Base-by-base conservation (phyloP, 306 rosid genomes). In the Purshia tridentata region DNA sequence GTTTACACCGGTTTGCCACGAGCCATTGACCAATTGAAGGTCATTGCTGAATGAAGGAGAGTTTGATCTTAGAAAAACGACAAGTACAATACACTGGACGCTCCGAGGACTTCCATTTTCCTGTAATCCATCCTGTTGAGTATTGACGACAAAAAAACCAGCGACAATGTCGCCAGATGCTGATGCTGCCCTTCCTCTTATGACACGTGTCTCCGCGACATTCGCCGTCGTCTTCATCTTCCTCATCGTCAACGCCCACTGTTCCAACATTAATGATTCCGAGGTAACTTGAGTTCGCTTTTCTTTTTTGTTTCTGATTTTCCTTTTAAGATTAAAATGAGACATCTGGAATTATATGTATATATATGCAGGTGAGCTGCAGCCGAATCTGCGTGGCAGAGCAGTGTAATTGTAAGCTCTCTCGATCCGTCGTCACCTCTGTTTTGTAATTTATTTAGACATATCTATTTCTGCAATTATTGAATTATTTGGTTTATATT, bases 401-500 rank as follows among this genome's bases (percentile, higher is more conserved):
- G 78, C 80, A 85, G 13, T 93, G 97, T 77, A 72, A 91, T 19
- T 51, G 97, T 93, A 76, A 86, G 93, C 79, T 44, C 35, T n/a
- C n/a, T n/a, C n/a, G 20, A 49, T 42, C 23, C 70, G n/a, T n/a
- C n/a, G n/a, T n/a, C n/a, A n/a, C n/a, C 44, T 60, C n/a, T 35
- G 4, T 9, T 44, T 45, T 5, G 3, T 23, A 6, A 7, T 53
- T 18, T 55, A 2, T 9, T 53, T 73, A 6, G 9, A 6, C 16
- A n/a, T 53, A 6, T 53, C 0, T 42, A 14, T 67, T n/a, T 0
- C 14, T 72, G 13, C 29, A 22, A 12, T 19, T 8, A n/a, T 35
- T 47, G 0, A 35, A 15, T 41, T 9, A 2, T 9, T 53, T 68
- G 37, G 35, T 65, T 62, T 10, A 18, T 53, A 47, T 29, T n/a